Conservation (phyloP, 75 land plant species). For the Cunninghamia lanceolata region DNA sequence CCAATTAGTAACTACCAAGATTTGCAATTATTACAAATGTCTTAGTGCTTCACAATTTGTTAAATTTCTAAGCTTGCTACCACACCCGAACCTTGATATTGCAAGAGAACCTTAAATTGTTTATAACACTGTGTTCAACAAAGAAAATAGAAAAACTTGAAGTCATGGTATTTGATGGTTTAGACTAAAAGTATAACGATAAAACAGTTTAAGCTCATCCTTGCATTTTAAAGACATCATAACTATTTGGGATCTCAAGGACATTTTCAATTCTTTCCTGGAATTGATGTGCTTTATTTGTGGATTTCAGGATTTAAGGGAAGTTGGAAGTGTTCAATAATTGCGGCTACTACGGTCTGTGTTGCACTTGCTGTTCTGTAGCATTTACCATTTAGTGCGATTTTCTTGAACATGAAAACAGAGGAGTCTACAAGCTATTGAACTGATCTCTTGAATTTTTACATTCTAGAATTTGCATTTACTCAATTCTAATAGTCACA, state of each 20-base stretch:
- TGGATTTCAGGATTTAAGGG: slow-evolving; percentile 1
- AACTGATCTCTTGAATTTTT: neutral
- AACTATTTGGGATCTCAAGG: neutral
- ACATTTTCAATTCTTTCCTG: neutral
- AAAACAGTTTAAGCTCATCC: neutral
- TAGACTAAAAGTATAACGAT: neutral
- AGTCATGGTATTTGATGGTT: neutral
- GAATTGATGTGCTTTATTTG: neutral
- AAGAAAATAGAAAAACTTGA: neutral
- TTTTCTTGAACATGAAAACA: neutral
- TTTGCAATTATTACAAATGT: neutral
- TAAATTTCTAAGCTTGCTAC: neutral
- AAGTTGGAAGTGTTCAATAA: neutral
- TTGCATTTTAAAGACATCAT: neutral
- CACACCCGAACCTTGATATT: neutral
- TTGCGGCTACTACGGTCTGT: neutral
- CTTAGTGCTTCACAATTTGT: neutral
- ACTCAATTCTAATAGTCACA: neutral
- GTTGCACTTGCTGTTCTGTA: neutral
- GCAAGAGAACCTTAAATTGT: neutral
- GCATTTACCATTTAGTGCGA: neutral
- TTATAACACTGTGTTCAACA: neutral
- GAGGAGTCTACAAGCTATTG: neutral
- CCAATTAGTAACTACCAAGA: neutral
- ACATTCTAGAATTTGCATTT: neutral